Base-by-base conservation (phyloP, 371 early-diverging fungal species). In the Apophysomyces elegans region DNA sequence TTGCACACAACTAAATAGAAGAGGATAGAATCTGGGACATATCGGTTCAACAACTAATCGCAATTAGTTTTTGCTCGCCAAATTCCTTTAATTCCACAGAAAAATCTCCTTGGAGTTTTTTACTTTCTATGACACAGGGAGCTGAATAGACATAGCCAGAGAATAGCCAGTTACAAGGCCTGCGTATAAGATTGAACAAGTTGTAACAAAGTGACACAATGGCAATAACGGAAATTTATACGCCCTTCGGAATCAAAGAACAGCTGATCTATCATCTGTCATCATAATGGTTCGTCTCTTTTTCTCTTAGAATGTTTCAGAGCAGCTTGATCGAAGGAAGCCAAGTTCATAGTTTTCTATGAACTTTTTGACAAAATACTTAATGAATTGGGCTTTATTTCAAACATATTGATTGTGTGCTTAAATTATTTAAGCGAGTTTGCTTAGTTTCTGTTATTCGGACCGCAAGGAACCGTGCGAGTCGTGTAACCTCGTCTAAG, bases 401-500 rank as follows among this genome's bases (percentile, higher is more conserved):
- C 21, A 16, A 47, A 0, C 4, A 16, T 1, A 9, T 5, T 9
- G 50, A 18, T 21, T 1, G 21, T 50, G 8, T 18, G 50, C 9
- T 50, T 50, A 50, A 50, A 21, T 4, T 18, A 18, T n/a, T 50
- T 21, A 18, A 50, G 21, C 21, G 21, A 5, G n/a, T 18, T 9
- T 21, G 50, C 11, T 4, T 13, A 41, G 2, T 41, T 13, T 41
- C 50, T 7, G 4, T 50, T 18, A 21, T 18, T 18, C 21, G 6
- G n/a, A 16, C 1, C 9, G 50, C n/a, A 50, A 21, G 50, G 50
- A 50, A 50, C 50, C 50, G 50, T 50, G 50, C 50, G 50, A 50
- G 50, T 26, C 21, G 50, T 50, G 50, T 50, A 50, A 50, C 50
- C n/a, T 18, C 4, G 21, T 26, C 50, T 1, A 18, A 50, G 21